A percentile compares a stretch with the other conserved stretches of the same genome.
These are phyloP conservation scores for Tilletiaria anomala DNA, from an alignment of 1,284 basidiomycete genomes.

Conservation along the genomic window DNA sequence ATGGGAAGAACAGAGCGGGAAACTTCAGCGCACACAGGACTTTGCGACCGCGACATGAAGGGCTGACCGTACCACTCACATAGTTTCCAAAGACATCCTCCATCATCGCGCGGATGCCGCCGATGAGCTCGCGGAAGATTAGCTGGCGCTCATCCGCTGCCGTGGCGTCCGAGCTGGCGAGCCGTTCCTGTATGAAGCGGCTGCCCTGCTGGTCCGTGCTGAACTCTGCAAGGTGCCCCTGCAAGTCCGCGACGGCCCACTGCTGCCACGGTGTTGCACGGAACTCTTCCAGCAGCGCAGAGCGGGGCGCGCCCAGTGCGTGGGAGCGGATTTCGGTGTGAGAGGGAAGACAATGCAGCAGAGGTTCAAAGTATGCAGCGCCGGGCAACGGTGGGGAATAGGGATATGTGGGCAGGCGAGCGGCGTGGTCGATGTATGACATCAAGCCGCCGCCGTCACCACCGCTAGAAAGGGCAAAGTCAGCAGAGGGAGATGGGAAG, in stretches of 20 bases:
- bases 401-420: neutral
- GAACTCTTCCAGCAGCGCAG: slow-evolving; percentile 27
- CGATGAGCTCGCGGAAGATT: slow-evolving; percentile 84
- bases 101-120: slow-evolving; percentile 64
- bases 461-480: neutral
- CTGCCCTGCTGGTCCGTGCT: slow-evolving; percentile 72
- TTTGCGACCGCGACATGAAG: neutral
- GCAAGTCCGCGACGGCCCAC: slow-evolving; percentile 55
- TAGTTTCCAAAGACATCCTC: slow-evolving; percentile 94
- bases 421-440: neutral
- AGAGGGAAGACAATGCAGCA: neutral
- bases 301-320: neutral
- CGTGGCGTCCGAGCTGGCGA: slow-evolving; percentile 42
- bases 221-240: slow-evolving; percentile 77
- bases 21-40: neutral
- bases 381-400: neutral
- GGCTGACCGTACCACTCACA: slow-evolving; percentile 48
- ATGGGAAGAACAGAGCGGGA: neutral
- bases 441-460: neutral
- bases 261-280: slow-evolving; percentile 14
- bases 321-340: neutral
- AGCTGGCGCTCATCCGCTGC: slow-evolving; percentile 48
- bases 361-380: neutral
- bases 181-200: slow-evolving; percentile 43
- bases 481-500: neutral